Evolutionary conservation across 2,329 filamentous ascomycete species (phyloP).

Genomic region (Sordariomycetes sp.): DNA sequence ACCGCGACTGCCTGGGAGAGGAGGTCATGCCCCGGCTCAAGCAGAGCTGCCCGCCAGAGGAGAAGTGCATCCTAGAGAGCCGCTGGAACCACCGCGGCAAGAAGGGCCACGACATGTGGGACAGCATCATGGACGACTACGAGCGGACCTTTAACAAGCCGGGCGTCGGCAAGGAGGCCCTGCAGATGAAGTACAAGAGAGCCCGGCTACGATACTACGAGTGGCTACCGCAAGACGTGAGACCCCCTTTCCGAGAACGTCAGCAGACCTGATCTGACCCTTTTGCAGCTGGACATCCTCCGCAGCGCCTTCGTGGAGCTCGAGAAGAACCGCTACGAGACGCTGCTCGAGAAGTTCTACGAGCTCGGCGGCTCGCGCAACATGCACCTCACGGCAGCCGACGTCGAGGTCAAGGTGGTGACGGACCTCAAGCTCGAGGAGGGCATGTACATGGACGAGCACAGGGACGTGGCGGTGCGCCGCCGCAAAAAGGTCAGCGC

Average conservation of each 20-base stretch:
- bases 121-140: constrained; percentile 38
- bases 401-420: constrained; percentile 3
- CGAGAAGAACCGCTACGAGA: constrained; percentile 33
- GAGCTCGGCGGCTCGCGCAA: constrained; percentile 39
- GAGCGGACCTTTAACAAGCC: constrained; percentile 20
- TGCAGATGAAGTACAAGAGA: constrained; percentile 49
- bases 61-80: constrained; percentile 39
- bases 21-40: constrained; percentile 29
- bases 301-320: constrained; percentile 27
- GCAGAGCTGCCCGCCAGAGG: constrained; percentile 34
- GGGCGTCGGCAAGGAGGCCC: constrained; percentile 32
- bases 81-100: constrained; percentile 32
- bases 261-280: background rate
- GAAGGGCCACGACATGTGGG: constrained; percentile 51
- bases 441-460: constrained; percentile 21
- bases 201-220: constrained; percentile 36
- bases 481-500: constrained; percentile 5
- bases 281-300: constrained; percentile 27
- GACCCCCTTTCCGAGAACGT: constrained; percentile 10
- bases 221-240: constrained; percentile 42
- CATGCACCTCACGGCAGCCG: constrained; percentile 34
- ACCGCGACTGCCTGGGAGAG: constrained; percentile 23
- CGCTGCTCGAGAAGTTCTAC: constrained; percentile 32
- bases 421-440: constrained; percentile 15
- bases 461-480: constrained; percentile 3